Conservation (phyloP, 2,329 filamentous ascomycete species). For the Seiridium unicorne region DNA sequence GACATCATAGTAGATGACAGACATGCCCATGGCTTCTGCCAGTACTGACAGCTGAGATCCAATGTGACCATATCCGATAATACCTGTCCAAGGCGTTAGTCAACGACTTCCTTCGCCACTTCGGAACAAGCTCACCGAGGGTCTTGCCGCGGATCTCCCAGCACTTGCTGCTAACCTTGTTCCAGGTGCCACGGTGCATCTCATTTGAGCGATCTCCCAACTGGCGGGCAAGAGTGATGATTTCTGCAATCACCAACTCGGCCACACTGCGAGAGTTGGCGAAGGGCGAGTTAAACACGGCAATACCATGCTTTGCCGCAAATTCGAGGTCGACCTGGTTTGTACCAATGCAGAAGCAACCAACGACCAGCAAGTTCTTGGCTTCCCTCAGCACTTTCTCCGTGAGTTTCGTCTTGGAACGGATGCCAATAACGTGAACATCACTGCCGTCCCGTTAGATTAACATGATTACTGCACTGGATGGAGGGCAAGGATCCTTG, state of each 20-base stretch:
- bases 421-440: slow-evolving; percentile 95
- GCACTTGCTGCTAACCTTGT: slow-evolving; percentile 94
- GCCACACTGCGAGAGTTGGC: slow-evolving; percentile 97
- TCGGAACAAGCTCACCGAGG: slow-evolving; percentile 55
- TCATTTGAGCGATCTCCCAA: slow-evolving; percentile 90
- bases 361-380: slow-evolving; percentile 91
- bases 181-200: slow-evolving; percentile 93
- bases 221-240: slow-evolving; percentile 89
- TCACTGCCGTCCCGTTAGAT: slow-evolving; percentile 52
- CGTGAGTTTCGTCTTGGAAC: slow-evolving; percentile 94
- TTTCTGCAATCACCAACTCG: slow-evolving; percentile 91
- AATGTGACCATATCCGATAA: slow-evolving; percentile 96
- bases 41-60: slow-evolving; percentile 93
- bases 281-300: slow-evolving; percentile 98
- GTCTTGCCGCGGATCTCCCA: slow-evolving; percentile 99
- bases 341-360: slow-evolving; percentile 98
- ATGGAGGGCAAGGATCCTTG: neutral
- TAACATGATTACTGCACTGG: neutral
- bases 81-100: slow-evolving; percentile 48
- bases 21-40: slow-evolving; percentile 97
- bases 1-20: slow-evolving; percentile 95
- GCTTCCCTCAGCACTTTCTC: slow-evolving; percentile 82
- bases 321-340: slow-evolving; percentile 90
- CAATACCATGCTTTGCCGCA: slow-evolving; percentile 82
- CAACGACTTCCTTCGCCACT: neutral